Conservation (phyloP, 2,329 filamentous ascomycete genomes). For the Penicillium sp. region DNA sequence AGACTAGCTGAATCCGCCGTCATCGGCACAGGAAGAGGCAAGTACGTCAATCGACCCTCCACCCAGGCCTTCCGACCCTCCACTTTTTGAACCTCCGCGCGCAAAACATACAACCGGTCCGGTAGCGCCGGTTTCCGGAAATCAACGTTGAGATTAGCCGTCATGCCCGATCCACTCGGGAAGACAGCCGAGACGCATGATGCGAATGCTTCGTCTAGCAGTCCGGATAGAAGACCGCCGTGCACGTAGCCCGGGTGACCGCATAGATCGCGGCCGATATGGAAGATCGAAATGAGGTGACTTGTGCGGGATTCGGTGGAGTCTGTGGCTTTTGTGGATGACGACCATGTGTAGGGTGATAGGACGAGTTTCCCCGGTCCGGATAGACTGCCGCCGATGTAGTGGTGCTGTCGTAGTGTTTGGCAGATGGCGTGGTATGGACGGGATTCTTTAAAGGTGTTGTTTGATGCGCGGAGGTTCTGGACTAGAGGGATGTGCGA, state of each 20-base stretch:
- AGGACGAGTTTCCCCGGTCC: conserved; percentile 69
- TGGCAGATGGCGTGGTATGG: conserved; percentile 78
- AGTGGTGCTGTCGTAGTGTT: conserved; percentile 60
- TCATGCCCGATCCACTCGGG: conserved; percentile 32
- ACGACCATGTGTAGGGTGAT: conserved; percentile 56
- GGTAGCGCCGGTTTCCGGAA: conserved; percentile 32
- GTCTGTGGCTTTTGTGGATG: conserved; percentile 5
- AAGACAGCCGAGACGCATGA: conserved; percentile 31
- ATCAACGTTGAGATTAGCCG: conserved; percentile 35
- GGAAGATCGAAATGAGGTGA: conserved; percentile 27
- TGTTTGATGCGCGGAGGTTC: conserved; percentile 57
- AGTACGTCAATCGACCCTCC: conserved; percentile 27
- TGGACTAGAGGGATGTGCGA: conserved; percentile 59
- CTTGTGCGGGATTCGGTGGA: conserved; percentile 5
- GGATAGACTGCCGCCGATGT: conserved; percentile 71
- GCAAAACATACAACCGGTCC: conserved; percentile 30
- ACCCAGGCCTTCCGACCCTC: conserved; percentile 38
- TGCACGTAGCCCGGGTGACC: conserved; percentile 36
- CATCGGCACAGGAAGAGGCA: conserved; percentile 14
- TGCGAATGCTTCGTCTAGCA: conserved; percentile 38
- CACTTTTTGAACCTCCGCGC: conserved; percentile 29
- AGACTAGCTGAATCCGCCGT: conserved; percentile 4
- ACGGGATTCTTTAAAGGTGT: conserved; percentile 62
- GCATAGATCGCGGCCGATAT: conserved; percentile 31
- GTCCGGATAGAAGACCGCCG: conserved; percentile 30